Conservation (phyloP, 2,329 filamentous ascomycete species). For the Scedosporium boydii region DNA sequence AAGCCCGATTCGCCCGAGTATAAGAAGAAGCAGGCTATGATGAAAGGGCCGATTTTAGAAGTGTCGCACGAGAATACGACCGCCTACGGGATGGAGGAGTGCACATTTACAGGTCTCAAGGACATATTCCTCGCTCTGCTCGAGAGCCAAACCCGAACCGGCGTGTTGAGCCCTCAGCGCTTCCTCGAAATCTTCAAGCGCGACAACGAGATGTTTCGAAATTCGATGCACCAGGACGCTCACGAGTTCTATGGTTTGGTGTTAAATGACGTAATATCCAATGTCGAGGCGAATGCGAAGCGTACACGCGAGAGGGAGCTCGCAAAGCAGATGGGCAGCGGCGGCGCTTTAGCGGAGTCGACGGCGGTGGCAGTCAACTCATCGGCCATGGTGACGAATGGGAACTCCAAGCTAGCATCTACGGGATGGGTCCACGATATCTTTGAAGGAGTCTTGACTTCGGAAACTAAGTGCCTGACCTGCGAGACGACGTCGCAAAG, state of each 20-base stretch:
- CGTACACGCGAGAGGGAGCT: slow-evolving; percentile 43
- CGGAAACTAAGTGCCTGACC: slow-evolving; percentile 91
- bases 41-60: slow-evolving; percentile 78
- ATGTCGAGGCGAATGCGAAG: slow-evolving; percentile 80
- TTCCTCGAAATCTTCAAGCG: slow-evolving; percentile 90
- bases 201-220: slow-evolving; percentile 95
- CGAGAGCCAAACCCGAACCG: slow-evolving; percentile 69
- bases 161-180: slow-evolving; percentile 82
- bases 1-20: slow-evolving; percentile 92
- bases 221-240: slow-evolving; percentile 95
- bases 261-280: slow-evolving; percentile 91
- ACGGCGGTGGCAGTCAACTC: slow-evolving; percentile 25
- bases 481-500: slow-evolving; percentile 93
- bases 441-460: slow-evolving; percentile 89
- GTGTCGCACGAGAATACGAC: slow-evolving; percentile 71
- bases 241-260: slow-evolving; percentile 94
- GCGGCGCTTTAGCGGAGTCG: slow-evolving; percentile 7
- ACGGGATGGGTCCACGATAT: slow-evolving; percentile 94
- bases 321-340: slow-evolving; percentile 30
- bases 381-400: slow-evolving; percentile 8
- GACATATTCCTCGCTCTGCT: slow-evolving; percentile 93
- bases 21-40: slow-evolving; percentile 92
- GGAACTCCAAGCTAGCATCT: background rate
- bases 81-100: slow-evolving; percentile 87
- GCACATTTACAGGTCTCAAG: slow-evolving; percentile 86